These are phyloP conservation scores for Diplocarpon mali DNA, from an alignment of 2,329 filamentous ascomycete genomes.

Conservation along the genomic window DNA sequence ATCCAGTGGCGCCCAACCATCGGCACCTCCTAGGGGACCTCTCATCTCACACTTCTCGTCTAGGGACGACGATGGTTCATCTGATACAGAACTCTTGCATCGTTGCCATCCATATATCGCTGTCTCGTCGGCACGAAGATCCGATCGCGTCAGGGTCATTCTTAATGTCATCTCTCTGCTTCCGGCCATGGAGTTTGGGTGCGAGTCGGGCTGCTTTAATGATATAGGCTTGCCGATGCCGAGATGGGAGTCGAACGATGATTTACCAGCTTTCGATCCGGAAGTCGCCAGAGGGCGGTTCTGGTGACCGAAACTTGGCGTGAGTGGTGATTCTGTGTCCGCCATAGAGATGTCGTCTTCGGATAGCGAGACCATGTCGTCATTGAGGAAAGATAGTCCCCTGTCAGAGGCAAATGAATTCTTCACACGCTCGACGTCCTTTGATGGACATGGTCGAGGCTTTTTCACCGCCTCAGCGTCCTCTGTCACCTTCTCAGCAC, in stretches of 20 bases:
- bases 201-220: conserved; percentile 27
- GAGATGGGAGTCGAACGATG: conserved; percentile 29
- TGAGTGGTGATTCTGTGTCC: conserved; percentile 44
- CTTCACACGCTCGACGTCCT: conserved; percentile 15
- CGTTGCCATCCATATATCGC: conserved; percentile 61
- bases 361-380: conserved; percentile 45
- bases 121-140: conserved; percentile 66
- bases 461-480: conserved; percentile 27
- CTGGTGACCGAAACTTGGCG: conserved; percentile 23
- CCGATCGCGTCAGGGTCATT: conserved; percentile 87
- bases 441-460: conserved; percentile 15
- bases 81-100: conserved; percentile 26
- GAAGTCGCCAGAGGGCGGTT: conserved; percentile 13
- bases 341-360: conserved; percentile 44
- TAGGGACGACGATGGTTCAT: conserved; percentile 44
- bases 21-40: conserved; percentile 26
- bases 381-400: conserved; percentile 45
- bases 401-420: conserved; percentile 34
- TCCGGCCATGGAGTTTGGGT: conserved; percentile 41
- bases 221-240: conserved; percentile 19
- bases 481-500: conserved; percentile 28
- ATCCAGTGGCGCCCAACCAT: conserved; percentile 33
- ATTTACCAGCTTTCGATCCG: conserved; percentile 27
- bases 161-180: conserved; percentile 88
- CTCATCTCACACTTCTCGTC: conserved; percentile 38